phyloP scores from a whole-genome alignment of 352 stramenopile genomes.

The Plasmopara viticola region DNA sequence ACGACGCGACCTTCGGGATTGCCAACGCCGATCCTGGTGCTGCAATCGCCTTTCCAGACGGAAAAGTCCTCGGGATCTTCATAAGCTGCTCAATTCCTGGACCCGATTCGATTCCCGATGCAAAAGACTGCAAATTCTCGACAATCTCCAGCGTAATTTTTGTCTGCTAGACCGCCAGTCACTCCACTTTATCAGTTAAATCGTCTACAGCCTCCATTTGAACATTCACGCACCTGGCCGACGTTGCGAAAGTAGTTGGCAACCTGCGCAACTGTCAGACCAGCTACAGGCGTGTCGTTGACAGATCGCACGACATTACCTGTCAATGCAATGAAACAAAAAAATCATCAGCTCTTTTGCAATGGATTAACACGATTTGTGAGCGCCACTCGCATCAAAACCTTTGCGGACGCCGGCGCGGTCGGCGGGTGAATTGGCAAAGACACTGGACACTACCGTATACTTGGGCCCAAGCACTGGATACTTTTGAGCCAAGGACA shows the following conservation, averaged over 20 bases:
- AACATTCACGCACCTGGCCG: slow-evolving; percentile 15
- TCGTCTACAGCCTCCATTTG: neutral
- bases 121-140: slow-evolving; percentile 3
- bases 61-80: slow-evolving; percentile 3
- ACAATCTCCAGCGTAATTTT: slow-evolving; percentile 25
- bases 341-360: slow-evolving; percentile 2
- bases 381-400: slow-evolving; percentile 11
- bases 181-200: neutral
- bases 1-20: slow-evolving; percentile 5
- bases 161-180: slow-evolving; percentile 13
- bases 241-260: slow-evolving; percentile 41
- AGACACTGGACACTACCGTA: slow-evolving; percentile 51
- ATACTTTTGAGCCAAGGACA: slow-evolving; percentile 46
- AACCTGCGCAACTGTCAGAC: slow-evolving; percentile 31
- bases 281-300: slow-evolving; percentile 28
- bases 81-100: neutral
- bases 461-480: slow-evolving; percentile 18
- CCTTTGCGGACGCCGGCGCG: slow-evolving; percentile 48
- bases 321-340: slow-evolving; percentile 5
- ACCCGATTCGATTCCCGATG: neutral
- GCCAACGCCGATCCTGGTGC: slow-evolving; percentile 26
- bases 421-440: slow-evolving; percentile 43
- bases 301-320: slow-evolving; percentile 39
- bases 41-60: slow-evolving; percentile 26
- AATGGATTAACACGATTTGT: neutral